Percentiles rank a stretch among this genome's conserved stretches.
phyloP scores from a whole-genome alignment of 1,139 yeast genomes.

The Suhomyces coccinellae region DNA sequence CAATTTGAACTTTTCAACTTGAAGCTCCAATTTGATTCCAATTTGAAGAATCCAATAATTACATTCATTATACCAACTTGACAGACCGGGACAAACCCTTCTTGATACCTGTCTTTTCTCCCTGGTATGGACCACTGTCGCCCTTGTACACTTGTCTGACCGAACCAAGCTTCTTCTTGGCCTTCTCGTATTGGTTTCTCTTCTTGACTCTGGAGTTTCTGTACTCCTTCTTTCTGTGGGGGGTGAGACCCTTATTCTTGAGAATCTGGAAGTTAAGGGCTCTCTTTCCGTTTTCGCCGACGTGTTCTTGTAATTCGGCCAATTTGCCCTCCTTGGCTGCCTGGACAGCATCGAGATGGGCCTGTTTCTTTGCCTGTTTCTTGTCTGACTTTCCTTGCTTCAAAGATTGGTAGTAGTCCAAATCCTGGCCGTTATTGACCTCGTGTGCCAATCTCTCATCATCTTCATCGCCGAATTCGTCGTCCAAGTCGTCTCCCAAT shows the following conservation, averaged over 20 bases:
- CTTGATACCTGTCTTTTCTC: constrained; percentile 97
- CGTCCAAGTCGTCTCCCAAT: constrained; percentile 53
- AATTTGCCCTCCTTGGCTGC: constrained; percentile 88
- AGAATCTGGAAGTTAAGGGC: constrained; percentile 91
- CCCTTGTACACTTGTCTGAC: constrained; percentile 85
- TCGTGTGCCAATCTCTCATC: constrained; percentile 46
- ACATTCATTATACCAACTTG: constrained; percentile 47
- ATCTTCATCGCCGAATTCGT: constrained; percentile 46
- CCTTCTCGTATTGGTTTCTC: constrained; percentile 95
- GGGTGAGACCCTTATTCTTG: constrained; percentile 94
- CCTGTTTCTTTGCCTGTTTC: constrained; percentile 56
- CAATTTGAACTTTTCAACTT: too few species aligned
- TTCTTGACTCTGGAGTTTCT: constrained; percentile 96
- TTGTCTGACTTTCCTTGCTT: constrained; percentile 48
- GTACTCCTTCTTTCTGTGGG: constrained; percentile 88
- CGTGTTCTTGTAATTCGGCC: constrained; percentile 63
- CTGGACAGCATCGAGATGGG: constrained; percentile 68
- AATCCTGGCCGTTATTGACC: constrained; percentile 41
- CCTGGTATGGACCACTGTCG: constrained; percentile 81
- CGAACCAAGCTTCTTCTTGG: constrained; percentile 90
- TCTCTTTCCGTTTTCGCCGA: constrained; percentile 84
- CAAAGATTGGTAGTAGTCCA: constrained; percentile 52
- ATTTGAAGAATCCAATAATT: too few species aligned
- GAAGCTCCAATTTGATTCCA: too few species aligned
- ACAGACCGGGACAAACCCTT: constrained; percentile 86